Conservation (phyloP, 441 rosid genomes). For the Aleurites moluccanus region DNA sequence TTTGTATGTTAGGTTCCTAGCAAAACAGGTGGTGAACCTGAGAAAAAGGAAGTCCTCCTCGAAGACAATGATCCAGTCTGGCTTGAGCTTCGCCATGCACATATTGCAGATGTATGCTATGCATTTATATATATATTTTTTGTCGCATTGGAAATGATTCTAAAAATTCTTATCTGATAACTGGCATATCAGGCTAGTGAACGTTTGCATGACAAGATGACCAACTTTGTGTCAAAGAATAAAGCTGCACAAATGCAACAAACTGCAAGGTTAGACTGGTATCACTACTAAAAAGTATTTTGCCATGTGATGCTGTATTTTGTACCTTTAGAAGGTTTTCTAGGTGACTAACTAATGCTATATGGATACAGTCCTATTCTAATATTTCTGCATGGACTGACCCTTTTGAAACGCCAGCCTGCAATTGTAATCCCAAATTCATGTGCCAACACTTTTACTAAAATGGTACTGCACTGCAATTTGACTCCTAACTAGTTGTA, state of each 20-base stretch:
- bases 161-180: slow-evolving; percentile 28
- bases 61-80: slow-evolving; percentile 95
- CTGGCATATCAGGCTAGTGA: slow-evolving; percentile 77
- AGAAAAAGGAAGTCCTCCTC: slow-evolving; percentile 83
- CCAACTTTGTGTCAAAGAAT: slow-evolving; percentile 76
- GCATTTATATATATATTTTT: not conserved
- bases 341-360: not conserved
- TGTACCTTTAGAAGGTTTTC: slow-evolving; percentile 8
- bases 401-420: not conserved
- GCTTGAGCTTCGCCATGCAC: slow-evolving; percentile 98
- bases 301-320: slow-evolving; percentile 1
- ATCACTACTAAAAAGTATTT: slow-evolving; percentile 10
- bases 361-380: not conserved
- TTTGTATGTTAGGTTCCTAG: slow-evolving; percentile 61
- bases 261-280: slow-evolving; percentile 61
- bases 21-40: slow-evolving; percentile 67
- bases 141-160: slow-evolving; percentile 5
- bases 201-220: slow-evolving; percentile 91
- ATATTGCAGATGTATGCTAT: slow-evolving; percentile 91
- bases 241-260: slow-evolving; percentile 98
- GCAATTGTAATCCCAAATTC: not conserved
- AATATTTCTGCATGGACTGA: not conserved
- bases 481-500: not conserved
- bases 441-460: not conserved
- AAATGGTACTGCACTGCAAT: not conserved